Percentiles rank a stretch among this genome's conserved stretches.
These are phyloP conservation scores for Santalum album DNA, from an alignment of 164 flowering plant genomes.

Conservation along the genomic window DNA sequence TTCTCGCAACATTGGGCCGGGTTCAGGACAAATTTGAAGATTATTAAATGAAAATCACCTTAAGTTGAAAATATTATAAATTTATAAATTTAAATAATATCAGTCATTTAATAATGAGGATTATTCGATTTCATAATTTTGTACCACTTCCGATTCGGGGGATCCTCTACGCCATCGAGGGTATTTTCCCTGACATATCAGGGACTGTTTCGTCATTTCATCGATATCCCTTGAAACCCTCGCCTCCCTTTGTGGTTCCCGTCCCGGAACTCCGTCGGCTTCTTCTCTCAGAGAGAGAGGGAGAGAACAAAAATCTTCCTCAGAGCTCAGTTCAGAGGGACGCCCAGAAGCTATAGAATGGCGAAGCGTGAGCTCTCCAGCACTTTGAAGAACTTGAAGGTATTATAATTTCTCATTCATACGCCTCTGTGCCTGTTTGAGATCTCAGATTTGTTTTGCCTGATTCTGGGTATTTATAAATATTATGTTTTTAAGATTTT, in stretches of 20 bases:
- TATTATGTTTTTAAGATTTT: background rate
- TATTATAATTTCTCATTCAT: slow-evolving; percentile 8
- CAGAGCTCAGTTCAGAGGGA: background rate
- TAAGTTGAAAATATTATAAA: too few species aligned
- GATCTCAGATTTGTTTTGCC: background rate
- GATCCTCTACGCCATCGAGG: too few species aligned
- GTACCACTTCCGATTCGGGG: too few species aligned
- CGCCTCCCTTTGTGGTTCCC: background rate
- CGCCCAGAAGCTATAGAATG: slow-evolving; percentile 24
- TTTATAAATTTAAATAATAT: too few species aligned
- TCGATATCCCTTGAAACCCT: background rate
- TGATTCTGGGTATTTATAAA: too few species aligned
- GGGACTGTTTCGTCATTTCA: too few species aligned
- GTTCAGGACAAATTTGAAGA: too few species aligned
- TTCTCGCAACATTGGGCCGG: too few species aligned
- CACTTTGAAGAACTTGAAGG: slow-evolving; percentile 74
- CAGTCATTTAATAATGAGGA: too few species aligned
- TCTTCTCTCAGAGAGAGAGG: background rate
- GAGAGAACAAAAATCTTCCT: background rate
- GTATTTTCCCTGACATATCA: too few species aligned
- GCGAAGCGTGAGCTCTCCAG: slow-evolving; percentile 73
- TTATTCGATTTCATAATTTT: too few species aligned
- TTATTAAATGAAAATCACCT: too few species aligned
- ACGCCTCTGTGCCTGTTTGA: background rate
- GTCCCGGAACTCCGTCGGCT: background rate